phyloP scores from a whole-genome alignment of 2,329 filamentous ascomycete genomes.

The Xylariaceae sp. region DNA sequence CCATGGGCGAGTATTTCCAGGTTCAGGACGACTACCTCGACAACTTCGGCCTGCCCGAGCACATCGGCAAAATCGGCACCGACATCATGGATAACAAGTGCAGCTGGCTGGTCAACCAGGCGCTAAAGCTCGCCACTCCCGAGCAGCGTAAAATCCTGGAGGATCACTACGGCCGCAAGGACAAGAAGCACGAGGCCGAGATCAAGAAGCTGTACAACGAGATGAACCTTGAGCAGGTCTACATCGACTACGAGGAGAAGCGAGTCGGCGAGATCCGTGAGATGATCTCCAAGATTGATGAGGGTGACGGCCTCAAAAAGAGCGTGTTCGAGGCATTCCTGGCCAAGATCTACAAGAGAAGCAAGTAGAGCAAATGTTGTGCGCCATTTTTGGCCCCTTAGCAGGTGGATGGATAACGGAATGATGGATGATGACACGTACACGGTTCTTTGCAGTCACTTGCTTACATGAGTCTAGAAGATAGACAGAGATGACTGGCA shows the following conservation, averaged over 20 bases:
- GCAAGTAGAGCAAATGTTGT: constrained; percentile 63
- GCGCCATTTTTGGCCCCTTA: no score
- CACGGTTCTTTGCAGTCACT: no score
- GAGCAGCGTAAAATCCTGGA: constrained; percentile 87
- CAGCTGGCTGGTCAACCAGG: constrained; percentile 96
- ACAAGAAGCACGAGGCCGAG: constrained; percentile 73
- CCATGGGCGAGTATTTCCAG: constrained; percentile 98
- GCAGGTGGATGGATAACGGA: no score
- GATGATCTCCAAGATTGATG: constrained; percentile 76
- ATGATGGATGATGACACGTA: no score
- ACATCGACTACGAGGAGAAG: constrained; percentile 87
- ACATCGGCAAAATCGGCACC: constrained; percentile 97
- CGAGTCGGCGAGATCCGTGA: constrained; percentile 70
- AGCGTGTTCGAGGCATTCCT: constrained; percentile 85
- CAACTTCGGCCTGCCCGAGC: constrained; percentile 87
- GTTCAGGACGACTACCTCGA: constrained; percentile 98
- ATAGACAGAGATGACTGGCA: no score
- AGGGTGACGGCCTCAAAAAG: constrained; percentile 85
- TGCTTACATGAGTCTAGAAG: no score
- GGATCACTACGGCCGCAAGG: constrained; percentile 91
- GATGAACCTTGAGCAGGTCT: constrained; percentile 76
- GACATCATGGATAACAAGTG: constrained; percentile 99
- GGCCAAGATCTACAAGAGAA: constrained; percentile 96
- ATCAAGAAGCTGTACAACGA: constrained; percentile 89
- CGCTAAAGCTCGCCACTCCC: constrained; percentile 71